These are phyloP conservation scores for Thelonectria discophora DNA, from an alignment of 2,329 filamentous ascomycete genomes.

Conservation along the genomic window DNA sequence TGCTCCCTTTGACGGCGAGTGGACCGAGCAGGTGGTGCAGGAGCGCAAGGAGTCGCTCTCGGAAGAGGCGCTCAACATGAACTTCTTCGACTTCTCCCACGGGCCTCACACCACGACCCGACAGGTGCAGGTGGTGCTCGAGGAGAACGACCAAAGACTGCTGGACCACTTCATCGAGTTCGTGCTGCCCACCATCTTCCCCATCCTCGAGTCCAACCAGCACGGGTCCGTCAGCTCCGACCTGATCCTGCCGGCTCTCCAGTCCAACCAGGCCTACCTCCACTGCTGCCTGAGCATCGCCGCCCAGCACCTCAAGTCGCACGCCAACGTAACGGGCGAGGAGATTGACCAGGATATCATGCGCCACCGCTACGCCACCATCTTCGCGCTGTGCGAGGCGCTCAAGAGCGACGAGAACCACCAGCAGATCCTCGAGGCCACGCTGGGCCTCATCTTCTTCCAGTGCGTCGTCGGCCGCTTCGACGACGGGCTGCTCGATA, in stretches of 20 bases:
- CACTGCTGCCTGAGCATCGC: constrained; percentile 96
- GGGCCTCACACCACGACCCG: constrained; percentile 68
- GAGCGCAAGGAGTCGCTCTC: constrained; percentile 69
- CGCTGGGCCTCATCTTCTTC: constrained; percentile 95
- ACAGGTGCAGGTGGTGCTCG: constrained; percentile 80
- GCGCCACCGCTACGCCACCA: constrained; percentile 88
- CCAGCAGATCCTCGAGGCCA: constrained; percentile 88
- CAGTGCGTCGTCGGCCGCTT: constrained; percentile 89
- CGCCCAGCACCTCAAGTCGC: constrained; percentile 89
- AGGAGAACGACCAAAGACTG: constrained; percentile 86
- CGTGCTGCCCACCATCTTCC: constrained; percentile 89
- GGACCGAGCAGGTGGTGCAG: constrained; percentile 53
- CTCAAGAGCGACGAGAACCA: constrained; percentile 84
- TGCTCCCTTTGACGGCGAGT: constrained; percentile 70
- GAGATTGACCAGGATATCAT: constrained; percentile 91
- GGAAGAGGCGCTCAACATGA: constrained; percentile 74
- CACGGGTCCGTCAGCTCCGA: constrained; percentile 83
- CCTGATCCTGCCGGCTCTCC: constrained; percentile 85
- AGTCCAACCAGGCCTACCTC: constrained; percentile 91
- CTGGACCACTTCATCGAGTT: constrained; percentile 91
- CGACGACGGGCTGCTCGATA: constrained; percentile 86
- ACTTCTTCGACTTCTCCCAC: constrained; percentile 85
- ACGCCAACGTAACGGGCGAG: constrained; percentile 67
- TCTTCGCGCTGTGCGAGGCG: constrained; percentile 84
- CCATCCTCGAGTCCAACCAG: constrained; percentile 89